Evolutionary conservation across 2,329 filamentous ascomycete species (phyloP).

Genomic region (Talaromyces pinophilus): DNA sequence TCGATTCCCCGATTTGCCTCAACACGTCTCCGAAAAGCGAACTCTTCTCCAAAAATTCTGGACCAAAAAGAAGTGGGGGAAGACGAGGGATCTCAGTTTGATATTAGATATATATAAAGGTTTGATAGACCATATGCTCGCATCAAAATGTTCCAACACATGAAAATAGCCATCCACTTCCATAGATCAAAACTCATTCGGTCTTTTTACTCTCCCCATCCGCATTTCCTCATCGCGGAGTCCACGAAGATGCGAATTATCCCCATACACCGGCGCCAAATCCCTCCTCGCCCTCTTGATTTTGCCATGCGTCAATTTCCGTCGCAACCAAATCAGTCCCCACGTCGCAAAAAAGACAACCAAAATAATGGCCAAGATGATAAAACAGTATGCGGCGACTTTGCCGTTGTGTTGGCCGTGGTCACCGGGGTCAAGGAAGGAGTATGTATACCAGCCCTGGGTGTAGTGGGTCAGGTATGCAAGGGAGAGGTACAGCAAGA

Average conservation of each 20-base stretch:
- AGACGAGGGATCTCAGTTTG: not conserved
- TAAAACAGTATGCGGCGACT: conserved; percentile 65
- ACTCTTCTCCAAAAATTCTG: not conserved
- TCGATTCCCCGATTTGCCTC: not conserved
- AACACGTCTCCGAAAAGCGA: not conserved
- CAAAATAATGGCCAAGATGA: conserved; percentile 57
- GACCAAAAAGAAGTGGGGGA: not conserved
- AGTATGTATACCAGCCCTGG: conserved; percentile 74
- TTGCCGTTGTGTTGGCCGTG: conserved; percentile 50
- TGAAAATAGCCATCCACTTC: not conserved
- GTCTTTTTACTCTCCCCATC: not conserved
- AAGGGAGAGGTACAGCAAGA: conserved; percentile 70
- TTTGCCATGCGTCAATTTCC: conserved; percentile 45
- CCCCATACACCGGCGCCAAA: conserved; percentile 16
- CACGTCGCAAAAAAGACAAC: conserved; percentile 57
- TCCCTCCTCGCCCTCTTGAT: conserved; percentile 32
- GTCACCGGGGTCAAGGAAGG: conserved; percentile 67
- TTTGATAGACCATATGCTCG: not conserved
- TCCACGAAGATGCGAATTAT: not conserved
- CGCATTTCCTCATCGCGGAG: not conserved
- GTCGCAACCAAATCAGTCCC: conserved; percentile 56
- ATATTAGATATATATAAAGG: not conserved
- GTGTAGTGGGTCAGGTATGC: conserved; percentile 72
- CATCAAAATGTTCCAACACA: not conserved
- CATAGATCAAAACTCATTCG: conserved; percentile 7